Base-by-base conservation (phyloP, 306 rosid genomes). In the Aeschynomene evenia region DNA sequence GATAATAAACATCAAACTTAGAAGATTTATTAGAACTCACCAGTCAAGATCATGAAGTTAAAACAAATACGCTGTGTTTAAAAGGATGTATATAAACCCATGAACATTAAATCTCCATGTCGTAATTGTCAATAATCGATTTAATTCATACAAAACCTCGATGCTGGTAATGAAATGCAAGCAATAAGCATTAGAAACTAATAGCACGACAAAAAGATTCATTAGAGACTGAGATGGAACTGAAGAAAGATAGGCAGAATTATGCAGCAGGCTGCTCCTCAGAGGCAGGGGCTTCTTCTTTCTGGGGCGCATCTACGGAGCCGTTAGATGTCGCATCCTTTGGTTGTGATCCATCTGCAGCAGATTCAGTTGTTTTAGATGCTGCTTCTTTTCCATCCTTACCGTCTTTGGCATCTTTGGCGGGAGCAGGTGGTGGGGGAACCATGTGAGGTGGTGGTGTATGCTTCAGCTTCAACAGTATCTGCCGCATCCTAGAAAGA, bases 391-490 rank as follows among this genome's bases (percentile, higher is more conserved):
- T 90, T 42, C 78, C 88, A 14, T 81, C 87, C 81, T 88, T 88
- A 8, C 77, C 70, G 14, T 87, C 98, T 76, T 92, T 88, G 23
- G 67, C 88, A 45, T 45, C 51, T 45, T 89, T 86, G 2, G 82
- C 82, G 49, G 90, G 89, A 68, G 95, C 81, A 50, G 98, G 94
- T 58, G 95, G 96, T n/a, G 97, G 96, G 10, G 96, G 91, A 64
- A 87, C 83, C 99, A 95, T 95, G 89, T 91, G 97, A 29, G 97
- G 91, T 14, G 99, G 99, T 57, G 99, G 97, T 50, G 96, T 83
- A 45, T 95, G 99, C 87, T 95, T 95, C 83, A 95, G 86, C 89
- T 87, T 95, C 85, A 91, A 80, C 40, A 89, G 88, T 57, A 95
- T 81, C 14, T 89, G 99, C 51, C 97, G 88, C 92, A 95, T 77